Base-by-base conservation (phyloP, 768 basidiomycete genomes). In the Jaapia argillacea region DNA sequence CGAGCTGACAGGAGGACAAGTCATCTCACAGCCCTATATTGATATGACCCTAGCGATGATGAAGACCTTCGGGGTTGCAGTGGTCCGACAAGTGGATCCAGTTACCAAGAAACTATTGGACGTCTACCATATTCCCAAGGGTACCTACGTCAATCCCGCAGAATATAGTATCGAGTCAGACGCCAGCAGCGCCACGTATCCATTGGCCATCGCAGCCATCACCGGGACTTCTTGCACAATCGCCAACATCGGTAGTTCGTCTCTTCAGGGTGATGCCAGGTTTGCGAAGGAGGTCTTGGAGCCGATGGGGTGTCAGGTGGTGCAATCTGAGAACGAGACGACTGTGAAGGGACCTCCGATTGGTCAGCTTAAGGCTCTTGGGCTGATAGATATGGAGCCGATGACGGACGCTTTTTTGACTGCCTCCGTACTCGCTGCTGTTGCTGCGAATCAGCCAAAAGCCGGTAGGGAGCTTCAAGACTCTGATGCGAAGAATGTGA, bases 391-490 rank as follows among this genome's bases (percentile, higher is more conserved):
- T 58, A 98, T 98, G 96, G 91, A 96, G 62, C 81, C 84, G n/a
- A 98, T 99, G 96, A 99, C 96, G 5, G 96, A 99, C 59, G 96
- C 94, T 18, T 99, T 99, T 70, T 74, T 98, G 66, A 97, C 93
- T 2, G 94, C 96, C 6, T 85, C 80, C 7, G 92, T 84, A 5
- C 67, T 99, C 16, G 93, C 90, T 42, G 94, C 96, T 44, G 86
- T 96, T 18, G 81, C 81, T 1, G 61, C 59, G 10, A 45, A 48
- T 2, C 58, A 68, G 6, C 61, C 70, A 0, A 68, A 79, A 0
- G 59, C 61, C 31, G 79, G 76, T 6, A 77, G 78, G 50, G 52
- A 59, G 18, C 59, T 72, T 4, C 41, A 49, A 28, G 65, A 57
- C 45, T 62, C 50, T 13, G 55, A 45, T 28, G 54, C 46, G 46